Evolutionary conservation across 2,329 filamentous ascomycete species (phyloP), one percentile per base, ranked within the genome.

Genomic region (Drechslerella stenobrocha): DNA sequence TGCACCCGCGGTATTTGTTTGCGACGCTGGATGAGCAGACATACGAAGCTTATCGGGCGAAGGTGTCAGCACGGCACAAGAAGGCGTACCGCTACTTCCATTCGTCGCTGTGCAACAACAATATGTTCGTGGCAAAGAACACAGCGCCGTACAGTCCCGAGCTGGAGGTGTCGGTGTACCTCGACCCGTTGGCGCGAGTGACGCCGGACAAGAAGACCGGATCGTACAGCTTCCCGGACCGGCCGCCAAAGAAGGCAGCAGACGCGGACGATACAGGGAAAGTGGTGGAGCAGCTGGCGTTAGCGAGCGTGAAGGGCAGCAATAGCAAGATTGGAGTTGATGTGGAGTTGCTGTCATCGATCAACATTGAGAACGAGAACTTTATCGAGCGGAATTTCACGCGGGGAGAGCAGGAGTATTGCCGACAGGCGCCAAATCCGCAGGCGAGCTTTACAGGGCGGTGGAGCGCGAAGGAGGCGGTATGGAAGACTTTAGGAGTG

Each of bases 1-100:
- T 98, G 52, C 93, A 98, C 77, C 90, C 95, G 75, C 92, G 88
- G 79, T 98, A 97, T 78, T 84, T 98, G 61, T 98, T 87, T 74
- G 93, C 93, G 48, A 87, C 89, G n/a, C 87, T 98, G 52, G 92
- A 97, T 75, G 84, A 92, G 78, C 80, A 86, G 47, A 87, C 89
- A 52, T 98, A 90, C 78, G 79, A 84, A 65, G 80, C 84, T 60
- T 98, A 98, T 83, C 87, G 87, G 76, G 79, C 81, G 75, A 97
- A 95, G 83, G 90, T 97, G 15, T 87, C 90, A 75, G 86, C 90
- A 35, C 85, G 93, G 71, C 95, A 98, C 79, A 97, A 96, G 89
- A 96, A 92, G 81, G 90, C 93, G 0, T 98, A 98, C 82, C 85
- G 93, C 71, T 97, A 89, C 84, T 96, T 95, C 86, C 95, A 98